Conservation (phyloP, 2,329 filamentous ascomycete species). For the Talaromyces sp. region DNA sequence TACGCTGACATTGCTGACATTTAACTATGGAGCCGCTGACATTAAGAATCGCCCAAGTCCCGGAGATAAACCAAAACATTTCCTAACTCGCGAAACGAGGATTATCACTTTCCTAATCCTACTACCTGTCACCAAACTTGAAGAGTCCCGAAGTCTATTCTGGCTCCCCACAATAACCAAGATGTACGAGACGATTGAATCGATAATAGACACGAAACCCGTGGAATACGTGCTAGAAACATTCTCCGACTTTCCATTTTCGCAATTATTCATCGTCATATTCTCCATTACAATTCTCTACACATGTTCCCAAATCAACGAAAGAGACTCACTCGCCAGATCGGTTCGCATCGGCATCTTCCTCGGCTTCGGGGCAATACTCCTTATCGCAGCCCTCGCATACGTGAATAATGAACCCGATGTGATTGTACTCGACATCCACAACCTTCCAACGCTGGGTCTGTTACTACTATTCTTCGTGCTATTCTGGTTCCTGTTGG, state of each 20-base stretch:
- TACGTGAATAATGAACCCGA: background rate
- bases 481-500: background rate
- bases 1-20: too few relatives aligned
- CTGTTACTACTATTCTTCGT: background rate
- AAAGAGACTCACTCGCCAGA: background rate
- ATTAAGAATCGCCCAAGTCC: too few relatives aligned
- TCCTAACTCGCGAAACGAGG: too few relatives aligned
- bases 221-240: background rate
- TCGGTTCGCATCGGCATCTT: background rate
- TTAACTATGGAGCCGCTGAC: too few relatives aligned
- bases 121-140: too few relatives aligned
- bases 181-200: background rate
- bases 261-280: background rate
- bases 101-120: too few relatives aligned
- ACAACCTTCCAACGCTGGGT: background rate
- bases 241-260: background rate
- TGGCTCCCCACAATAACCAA: background rate
- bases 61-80: too few relatives aligned
- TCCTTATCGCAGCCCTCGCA: background rate
- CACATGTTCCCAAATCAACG: background rate
- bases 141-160: too few relatives aligned
- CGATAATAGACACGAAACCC: background rate
- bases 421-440: background rate
- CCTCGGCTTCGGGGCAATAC: background rate
- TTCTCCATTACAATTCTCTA: background rate